Conservation (phyloP, 2,329 filamentous ascomycete genomes). For the Penicillium sp. region DNA sequence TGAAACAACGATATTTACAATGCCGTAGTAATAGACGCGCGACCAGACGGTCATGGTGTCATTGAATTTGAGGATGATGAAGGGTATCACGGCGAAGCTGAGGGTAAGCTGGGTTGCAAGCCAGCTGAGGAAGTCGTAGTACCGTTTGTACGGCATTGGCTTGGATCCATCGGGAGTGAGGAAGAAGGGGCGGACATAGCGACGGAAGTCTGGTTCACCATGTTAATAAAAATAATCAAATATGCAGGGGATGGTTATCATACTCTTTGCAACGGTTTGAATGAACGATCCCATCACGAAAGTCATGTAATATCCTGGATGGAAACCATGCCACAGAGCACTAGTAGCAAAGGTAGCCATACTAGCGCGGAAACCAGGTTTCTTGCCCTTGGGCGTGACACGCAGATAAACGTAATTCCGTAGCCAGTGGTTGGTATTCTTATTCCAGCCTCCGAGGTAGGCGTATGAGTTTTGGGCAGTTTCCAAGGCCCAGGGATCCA, state of each 20-base stretch:
- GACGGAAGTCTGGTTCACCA: slow-evolving; percentile 72
- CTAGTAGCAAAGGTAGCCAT: slow-evolving; percentile 93
- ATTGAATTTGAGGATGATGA: slow-evolving; percentile 76
- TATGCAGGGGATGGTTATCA: slow-evolving; percentile 40
- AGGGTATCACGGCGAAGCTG: slow-evolving; percentile 81
- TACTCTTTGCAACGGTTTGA: slow-evolving; percentile 93
- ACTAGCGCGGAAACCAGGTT: slow-evolving; percentile 93
- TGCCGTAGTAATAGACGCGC: slow-evolving; percentile 85
- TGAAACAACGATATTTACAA: slow-evolving; percentile 67
- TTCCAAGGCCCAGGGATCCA: slow-evolving; percentile 84
- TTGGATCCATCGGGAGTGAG: slow-evolving; percentile 74
- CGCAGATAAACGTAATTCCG: slow-evolving; percentile 94
- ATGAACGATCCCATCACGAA: slow-evolving; percentile 90
- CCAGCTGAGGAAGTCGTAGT: slow-evolving; percentile 81
- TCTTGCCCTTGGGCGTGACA: slow-evolving; percentile 92
- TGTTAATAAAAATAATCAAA: slow-evolving; percentile 23
- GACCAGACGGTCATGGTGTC: slow-evolving; percentile 77
- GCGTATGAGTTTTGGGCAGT: slow-evolving; percentile 89
- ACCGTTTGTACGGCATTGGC: slow-evolving; percentile 73
- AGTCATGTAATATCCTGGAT: slow-evolving; percentile 90
- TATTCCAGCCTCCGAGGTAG: slow-evolving; percentile 94
- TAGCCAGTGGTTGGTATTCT: slow-evolving; percentile 97
- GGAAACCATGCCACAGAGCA: slow-evolving; percentile 97
- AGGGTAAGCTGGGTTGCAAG: slow-evolving; percentile 80
- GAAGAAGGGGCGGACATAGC: slow-evolving; percentile 90